Base-by-base conservation (phyloP, 495 filamentous ascomycete genomes). In the Tuber magnatum region DNA sequence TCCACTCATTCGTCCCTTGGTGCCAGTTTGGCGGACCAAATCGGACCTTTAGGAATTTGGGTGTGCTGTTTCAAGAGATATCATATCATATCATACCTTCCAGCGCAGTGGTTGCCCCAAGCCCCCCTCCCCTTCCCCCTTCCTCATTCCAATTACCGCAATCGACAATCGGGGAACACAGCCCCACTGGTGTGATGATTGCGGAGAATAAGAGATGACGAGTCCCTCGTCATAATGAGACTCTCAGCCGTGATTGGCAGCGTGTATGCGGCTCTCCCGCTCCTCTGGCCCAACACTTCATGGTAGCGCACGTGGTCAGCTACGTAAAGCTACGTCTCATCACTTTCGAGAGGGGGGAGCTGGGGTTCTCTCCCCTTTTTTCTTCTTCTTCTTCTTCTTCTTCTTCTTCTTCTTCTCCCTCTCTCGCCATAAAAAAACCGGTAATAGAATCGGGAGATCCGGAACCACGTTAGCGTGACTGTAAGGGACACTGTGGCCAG, bases 191-290 rank as follows among this genome's bases (percentile, higher is more conserved):
- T 65, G 56, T 65, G 56, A 65, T 32, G 32, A 32, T 65, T 65
- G 56, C 56, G 56, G 56, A 65, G 56, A 65, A 65, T 35, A 65
- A 35, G 56, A 65, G 56, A 65, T 65, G 56, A 65, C 56, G 56
- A 35, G 32, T 35, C 28, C 1, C 56, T 65, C 56, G 56, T 35
- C 56, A 65, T 65, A 65, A 65, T 35, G 56, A 65, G 56, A 65
- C 56, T 35, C 28, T 65, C 56, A 6, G 14, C 28, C 28, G 5
- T 28, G 56, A 65, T 65, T 65, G 56, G 56, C 28, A 35, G 32
- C 6, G 28, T 7, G 14, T 18, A 35, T 65, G 56, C 56, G 56
- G 56, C 56, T 65, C 56, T 65, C 56, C 56, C 56, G 56, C 14
- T 32, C 28, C 56, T 65, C 14, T 65, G 51, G 51, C 28, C 56